These are phyloP conservation scores for Aspergillus conjunctus DNA, from an alignment of 495 filamentous ascomycete species.

Conservation along the genomic window DNA sequence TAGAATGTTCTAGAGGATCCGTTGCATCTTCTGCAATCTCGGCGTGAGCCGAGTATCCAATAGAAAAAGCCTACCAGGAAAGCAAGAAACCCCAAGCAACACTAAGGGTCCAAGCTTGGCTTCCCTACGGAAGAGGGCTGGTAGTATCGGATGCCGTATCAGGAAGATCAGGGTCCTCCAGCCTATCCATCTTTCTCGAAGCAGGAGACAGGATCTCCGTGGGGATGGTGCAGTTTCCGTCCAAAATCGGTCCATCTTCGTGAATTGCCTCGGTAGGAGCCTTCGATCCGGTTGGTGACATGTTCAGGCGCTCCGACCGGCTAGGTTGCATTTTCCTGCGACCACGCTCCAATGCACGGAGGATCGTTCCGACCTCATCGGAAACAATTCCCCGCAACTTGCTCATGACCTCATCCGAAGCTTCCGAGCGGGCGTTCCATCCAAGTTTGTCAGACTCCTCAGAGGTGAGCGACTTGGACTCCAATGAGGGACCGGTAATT, in stretches of 20 bases:
- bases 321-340: constrained; percentile 37
- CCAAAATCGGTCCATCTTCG: constrained; percentile 31
- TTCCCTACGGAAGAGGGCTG: constrained; percentile 18
- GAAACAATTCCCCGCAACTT: constrained; percentile 45
- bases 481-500: constrained; percentile 40
- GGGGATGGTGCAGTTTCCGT: constrained; percentile 30
- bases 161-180: constrained; percentile 28
- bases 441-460: constrained; percentile 43
- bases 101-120: too few species aligned
- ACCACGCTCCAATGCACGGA: constrained; percentile 44
- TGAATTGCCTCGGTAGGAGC: constrained; percentile 23
- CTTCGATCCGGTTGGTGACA: constrained; percentile 38
- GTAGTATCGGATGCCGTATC: constrained; percentile 34
- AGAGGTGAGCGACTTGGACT: constrained; percentile 39
- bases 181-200: constrained; percentile 19
- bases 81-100: too few species aligned
- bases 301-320: constrained; percentile 36
- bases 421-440: constrained; percentile 44
- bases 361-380: constrained; percentile 38
- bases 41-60: too few species aligned
- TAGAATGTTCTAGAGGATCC: too few species aligned
- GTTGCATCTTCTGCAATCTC: too few species aligned
- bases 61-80: too few species aligned
- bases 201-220: constrained; percentile 37
- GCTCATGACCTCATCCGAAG: constrained; percentile 42